These are phyloP conservation scores for Chytriomyces sp. DNA, from an alignment of 192 early-diverging fungal genomes.

Conservation along the genomic window DNA sequence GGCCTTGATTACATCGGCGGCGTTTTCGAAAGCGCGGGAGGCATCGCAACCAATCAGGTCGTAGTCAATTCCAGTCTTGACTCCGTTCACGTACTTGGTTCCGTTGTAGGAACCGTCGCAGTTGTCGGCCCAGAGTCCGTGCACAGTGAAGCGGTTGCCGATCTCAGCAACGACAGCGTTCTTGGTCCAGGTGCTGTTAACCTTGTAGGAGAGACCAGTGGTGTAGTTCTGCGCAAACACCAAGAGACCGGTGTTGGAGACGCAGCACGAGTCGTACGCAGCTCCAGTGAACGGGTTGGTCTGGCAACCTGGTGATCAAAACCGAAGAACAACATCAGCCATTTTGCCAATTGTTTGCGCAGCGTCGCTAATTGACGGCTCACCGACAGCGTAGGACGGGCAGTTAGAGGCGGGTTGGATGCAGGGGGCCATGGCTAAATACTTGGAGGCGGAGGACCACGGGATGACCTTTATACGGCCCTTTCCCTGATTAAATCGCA, in stretches of 20 bases:
- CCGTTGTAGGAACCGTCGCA: constrained; percentile 53
- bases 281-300: constrained; percentile 10
- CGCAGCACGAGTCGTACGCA: constrained; percentile 49
- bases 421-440: background rate
- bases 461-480: too few relatives aligned
- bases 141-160: constrained; percentile 58
- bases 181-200: constrained; percentile 21
- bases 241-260: constrained; percentile 53
- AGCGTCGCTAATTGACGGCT: too few relatives aligned
- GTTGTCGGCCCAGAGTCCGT: constrained; percentile 81
- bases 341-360: background rate
- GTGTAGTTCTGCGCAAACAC: constrained; percentile 66
- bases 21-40: constrained; percentile 53
- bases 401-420: background rate
- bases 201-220: constrained; percentile 38
- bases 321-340: background rate
- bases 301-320: background rate
- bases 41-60: constrained; percentile 62
- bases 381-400: constrained; percentile 17
- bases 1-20: constrained; percentile 29
- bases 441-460: too few relatives aligned
- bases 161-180: constrained; percentile 1
- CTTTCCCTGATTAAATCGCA: too few relatives aligned
- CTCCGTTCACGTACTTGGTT: constrained; percentile 2
- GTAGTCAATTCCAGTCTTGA: constrained; percentile 54